These are phyloP conservation scores for Penicillium sumatraense DNA, from an alignment of 2,329 filamentous ascomycete genomes.

Conservation along the genomic window DNA sequence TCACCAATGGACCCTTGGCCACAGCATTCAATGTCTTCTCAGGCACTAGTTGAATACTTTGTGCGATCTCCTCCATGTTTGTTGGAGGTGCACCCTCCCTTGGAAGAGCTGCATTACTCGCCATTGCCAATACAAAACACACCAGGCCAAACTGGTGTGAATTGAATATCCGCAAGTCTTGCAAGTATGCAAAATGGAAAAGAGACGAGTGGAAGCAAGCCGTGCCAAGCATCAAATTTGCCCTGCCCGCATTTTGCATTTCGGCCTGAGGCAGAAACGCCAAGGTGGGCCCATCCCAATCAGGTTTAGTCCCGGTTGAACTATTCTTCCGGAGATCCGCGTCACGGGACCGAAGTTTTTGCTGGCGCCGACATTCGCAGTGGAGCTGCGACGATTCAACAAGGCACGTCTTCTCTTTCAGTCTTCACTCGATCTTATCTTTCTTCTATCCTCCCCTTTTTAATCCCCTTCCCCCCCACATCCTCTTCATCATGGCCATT, in stretches of 20 bases:
- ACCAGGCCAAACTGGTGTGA: slow-evolving; percentile 20
- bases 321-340: slow-evolving; percentile 24
- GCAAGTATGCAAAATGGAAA: no score
- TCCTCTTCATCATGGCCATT: slow-evolving; percentile 54
- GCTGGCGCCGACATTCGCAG: slow-evolving; percentile 28
- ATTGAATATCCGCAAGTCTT: slow-evolving; percentile 24
- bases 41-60: slow-evolving; percentile 40
- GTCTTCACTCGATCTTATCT: slow-evolving; percentile 31
- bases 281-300: slow-evolving; percentile 28
- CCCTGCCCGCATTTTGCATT: slow-evolving; percentile 30
- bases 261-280: slow-evolving; percentile 27
- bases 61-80: slow-evolving; percentile 38
- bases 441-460: slow-evolving; percentile 16
- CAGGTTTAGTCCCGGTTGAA: slow-evolving; percentile 31
- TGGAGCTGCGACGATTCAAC: slow-evolving; percentile 32
- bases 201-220: neutral
- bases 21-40: slow-evolving; percentile 39
- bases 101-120: slow-evolving; percentile 20
- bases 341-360: slow-evolving; percentile 49
- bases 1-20: slow-evolving; percentile 40
- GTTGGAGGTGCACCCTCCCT: slow-evolving; percentile 15
- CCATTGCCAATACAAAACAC: slow-evolving; percentile 25
- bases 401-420: slow-evolving; percentile 27
- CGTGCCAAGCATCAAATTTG: slow-evolving; percentile 2
- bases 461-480: neutral